These are phyloP conservation scores for Arthrobotrys pseudoclavata DNA, from an alignment of 2,329 filamentous ascomycete genomes.

Conservation along the genomic window DNA sequence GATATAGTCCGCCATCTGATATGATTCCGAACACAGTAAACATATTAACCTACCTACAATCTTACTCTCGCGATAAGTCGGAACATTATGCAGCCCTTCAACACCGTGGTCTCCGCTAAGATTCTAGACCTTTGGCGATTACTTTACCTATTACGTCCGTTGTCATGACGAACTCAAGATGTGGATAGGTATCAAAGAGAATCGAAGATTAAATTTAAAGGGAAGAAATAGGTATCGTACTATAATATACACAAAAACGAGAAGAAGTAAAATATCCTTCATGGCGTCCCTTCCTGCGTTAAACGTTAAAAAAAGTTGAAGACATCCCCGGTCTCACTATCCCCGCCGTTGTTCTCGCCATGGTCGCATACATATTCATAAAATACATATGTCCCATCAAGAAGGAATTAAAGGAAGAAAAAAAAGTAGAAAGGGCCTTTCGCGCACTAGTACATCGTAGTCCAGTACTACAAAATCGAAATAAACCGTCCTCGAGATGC, in stretches of 20 bases:
- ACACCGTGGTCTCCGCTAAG: not conserved
- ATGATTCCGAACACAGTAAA: not conserved
- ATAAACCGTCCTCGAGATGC: conserved; percentile 21
- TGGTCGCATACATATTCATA: conserved; percentile 24
- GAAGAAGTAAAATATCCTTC: conserved; percentile 15
- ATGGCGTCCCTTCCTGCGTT: conserved; percentile 24
- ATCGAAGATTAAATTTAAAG: not conserved
- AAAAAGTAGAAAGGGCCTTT: not conserved
- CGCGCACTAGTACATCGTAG: conserved; percentile 20
- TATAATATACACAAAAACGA: conserved; percentile 6
- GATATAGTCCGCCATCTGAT: conserved; percentile 2
- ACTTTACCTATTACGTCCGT: not conserved
- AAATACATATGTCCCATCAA: conserved; percentile 22
- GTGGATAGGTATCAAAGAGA: not conserved
- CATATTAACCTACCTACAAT: not conserved
- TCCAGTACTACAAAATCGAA: conserved; percentile 8
- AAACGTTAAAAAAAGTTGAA: conserved; percentile 14
- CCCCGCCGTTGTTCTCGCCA: conserved; percentile 17
- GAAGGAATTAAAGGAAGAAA: conserved; percentile 2
- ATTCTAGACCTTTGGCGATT: not conserved
- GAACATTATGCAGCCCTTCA: not conserved
- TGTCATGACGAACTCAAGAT: not conserved
- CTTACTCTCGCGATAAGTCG: not conserved
- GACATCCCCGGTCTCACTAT: conserved; percentile 16
- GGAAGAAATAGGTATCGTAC: not conserved